These are phyloP conservation scores for Fusarium setosum DNA, from an alignment of 2,329 filamentous ascomycete species.

Conservation along the genomic window DNA sequence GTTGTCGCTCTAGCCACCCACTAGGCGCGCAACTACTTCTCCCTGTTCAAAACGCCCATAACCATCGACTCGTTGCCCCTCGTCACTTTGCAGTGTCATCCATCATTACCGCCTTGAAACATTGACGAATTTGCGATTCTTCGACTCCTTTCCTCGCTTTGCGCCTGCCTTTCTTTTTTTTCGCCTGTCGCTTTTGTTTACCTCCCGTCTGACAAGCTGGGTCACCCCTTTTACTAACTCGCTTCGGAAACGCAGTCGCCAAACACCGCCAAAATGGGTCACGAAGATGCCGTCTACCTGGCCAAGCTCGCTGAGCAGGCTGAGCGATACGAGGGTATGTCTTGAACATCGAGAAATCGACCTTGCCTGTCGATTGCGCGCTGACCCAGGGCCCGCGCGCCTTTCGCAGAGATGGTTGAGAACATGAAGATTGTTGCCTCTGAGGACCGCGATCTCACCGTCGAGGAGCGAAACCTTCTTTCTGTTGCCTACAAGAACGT, in stretches of 20 bases:
- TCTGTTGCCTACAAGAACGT: slow-evolving; percentile 99
- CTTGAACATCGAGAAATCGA: slow-evolving; percentile 6
- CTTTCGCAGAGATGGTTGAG: slow-evolving; percentile 88
- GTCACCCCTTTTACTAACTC: slow-evolving; percentile 40
- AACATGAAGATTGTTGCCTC: slow-evolving; percentile 99
- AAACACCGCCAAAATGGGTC: slow-evolving; percentile 82
- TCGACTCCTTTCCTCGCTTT: slow-evolving; percentile 26
- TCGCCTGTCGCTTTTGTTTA: slow-evolving; percentile 22
- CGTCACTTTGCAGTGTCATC: slow-evolving; percentile 23
- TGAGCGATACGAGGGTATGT: slow-evolving; percentile 98
- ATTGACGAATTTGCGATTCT: slow-evolving; percentile 25
- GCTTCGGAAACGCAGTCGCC: slow-evolving; percentile 34
- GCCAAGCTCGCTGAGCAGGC: slow-evolving; percentile 99
- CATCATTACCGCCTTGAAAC: slow-evolving; percentile 14
- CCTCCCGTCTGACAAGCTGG: slow-evolving; percentile 30
- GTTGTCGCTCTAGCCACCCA: slow-evolving; percentile 39
- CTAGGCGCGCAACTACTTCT: slow-evolving; percentile 42
- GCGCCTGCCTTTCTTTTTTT: slow-evolving; percentile 26
- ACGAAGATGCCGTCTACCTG: slow-evolving; percentile 99
- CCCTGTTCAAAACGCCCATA: slow-evolving; percentile 28
- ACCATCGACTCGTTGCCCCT: slow-evolving; percentile 29
- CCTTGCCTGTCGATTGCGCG: slow-evolving; percentile 24
- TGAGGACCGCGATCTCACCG: slow-evolving; percentile 81
- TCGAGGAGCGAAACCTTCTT: slow-evolving; percentile 98
- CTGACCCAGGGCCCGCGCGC: slow-evolving; percentile 67